phyloP scores from a whole-genome alignment of 225 moss, liverwort and hornwort genomes.

The Bryum argenteum region DNA sequence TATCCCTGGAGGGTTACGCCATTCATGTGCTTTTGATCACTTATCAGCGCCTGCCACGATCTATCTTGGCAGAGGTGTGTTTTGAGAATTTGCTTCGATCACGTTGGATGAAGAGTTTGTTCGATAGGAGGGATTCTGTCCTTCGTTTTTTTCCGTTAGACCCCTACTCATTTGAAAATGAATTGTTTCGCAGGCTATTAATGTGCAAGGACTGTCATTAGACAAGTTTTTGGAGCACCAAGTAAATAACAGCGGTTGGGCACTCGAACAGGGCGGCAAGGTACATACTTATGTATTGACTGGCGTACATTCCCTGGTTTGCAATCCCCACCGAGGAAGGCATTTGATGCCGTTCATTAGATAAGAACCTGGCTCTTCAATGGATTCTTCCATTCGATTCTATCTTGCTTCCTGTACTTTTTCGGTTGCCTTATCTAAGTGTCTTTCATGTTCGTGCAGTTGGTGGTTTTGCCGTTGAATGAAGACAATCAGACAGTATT shows the following conservation, averaged over 20 bases:
- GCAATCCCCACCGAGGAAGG: not conserved
- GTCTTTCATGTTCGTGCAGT: slow-evolving; percentile 42
- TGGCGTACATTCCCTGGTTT: not conserved
- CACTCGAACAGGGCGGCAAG: slow-evolving; percentile 87
- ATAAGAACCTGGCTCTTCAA: not conserved
- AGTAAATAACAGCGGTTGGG: slow-evolving; percentile 84
- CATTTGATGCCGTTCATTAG: not conserved
- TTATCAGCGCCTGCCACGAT: slow-evolving; percentile 86
- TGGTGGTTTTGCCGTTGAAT: slow-evolving; percentile 86
- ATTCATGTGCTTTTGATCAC: slow-evolving; percentile 96
- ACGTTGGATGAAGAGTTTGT: not conserved
- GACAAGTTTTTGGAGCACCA: slow-evolving; percentile 98
- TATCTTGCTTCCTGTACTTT: too few species aligned
- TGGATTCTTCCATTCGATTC: not conserved
- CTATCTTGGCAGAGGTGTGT: slow-evolving; percentile 86
- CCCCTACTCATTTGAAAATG: slow-evolving; percentile 1
- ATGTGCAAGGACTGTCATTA: slow-evolving; percentile 90
- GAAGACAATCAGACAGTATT: slow-evolving; percentile 94
- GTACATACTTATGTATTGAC: slow-evolving; percentile 32
- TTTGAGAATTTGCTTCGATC: not conserved
- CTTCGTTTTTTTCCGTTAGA: not conserved
- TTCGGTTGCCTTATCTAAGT: not conserved
- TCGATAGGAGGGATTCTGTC: not conserved
- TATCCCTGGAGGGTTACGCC: slow-evolving; percentile 87
- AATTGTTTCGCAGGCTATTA: slow-evolving; percentile 69